Percentiles rank a stretch among this genome's conserved stretches.
These are phyloP conservation scores for Debaryomyces psychrophilus DNA, from an alignment of 1,139 yeast species.

Conservation along the genomic window DNA sequence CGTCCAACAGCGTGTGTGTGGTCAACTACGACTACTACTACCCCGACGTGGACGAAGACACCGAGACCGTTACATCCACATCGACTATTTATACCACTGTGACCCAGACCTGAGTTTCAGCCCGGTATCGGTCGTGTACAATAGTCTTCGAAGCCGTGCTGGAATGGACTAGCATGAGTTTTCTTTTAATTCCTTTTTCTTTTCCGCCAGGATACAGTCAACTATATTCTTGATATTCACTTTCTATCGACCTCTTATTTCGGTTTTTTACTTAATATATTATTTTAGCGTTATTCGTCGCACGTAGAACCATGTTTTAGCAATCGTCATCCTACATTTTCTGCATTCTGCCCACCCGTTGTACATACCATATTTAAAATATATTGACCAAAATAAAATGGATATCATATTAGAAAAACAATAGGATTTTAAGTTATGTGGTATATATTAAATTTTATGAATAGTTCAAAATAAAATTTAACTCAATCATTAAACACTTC, in stretches of 20 bases:
- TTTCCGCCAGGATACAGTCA: conserved; percentile 4
- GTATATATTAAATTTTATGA: no score
- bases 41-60: conserved; percentile 31
- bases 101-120: conserved; percentile 23
- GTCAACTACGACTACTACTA: conserved; percentile 49
- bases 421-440: no score
- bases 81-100: conserved; percentile 44
- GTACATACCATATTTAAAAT: no score
- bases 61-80: conserved; percentile 41
- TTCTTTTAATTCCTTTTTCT: neutral
- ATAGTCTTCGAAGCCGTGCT: neutral
- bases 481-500: no score
- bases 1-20: conserved; percentile 40
- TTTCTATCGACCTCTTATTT: neutral
- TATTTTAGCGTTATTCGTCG: neutral
- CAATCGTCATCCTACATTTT: neutral
- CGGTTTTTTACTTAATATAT: conserved; percentile 1
- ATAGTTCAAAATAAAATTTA: no score
- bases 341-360: no score
- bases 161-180: neutral
- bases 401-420: no score
- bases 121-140: neutral
- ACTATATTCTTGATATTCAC: neutral
- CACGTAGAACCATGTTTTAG: neutral
- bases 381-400: no score